These are phyloP conservation scores for Phialophora macrospora DNA, from an alignment of 2,329 filamentous ascomycete species.

Conservation along the genomic window DNA sequence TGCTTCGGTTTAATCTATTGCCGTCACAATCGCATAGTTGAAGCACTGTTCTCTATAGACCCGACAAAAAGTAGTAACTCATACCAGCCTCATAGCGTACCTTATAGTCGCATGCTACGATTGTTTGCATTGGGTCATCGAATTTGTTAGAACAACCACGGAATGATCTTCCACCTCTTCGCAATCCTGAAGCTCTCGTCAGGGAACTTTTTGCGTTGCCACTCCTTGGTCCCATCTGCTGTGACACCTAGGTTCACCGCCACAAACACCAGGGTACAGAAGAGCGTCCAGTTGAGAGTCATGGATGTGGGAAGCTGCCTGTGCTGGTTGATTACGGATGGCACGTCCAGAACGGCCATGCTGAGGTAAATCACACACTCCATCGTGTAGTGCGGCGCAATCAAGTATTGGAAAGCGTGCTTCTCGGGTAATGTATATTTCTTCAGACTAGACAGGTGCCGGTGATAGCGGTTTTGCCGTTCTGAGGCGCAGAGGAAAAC, in stretches of 20 bases:
- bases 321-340: constrained; percentile 55
- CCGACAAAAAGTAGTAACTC: not conserved
- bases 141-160: constrained; percentile 1
- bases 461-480: constrained; percentile 76
- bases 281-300: constrained; percentile 72
- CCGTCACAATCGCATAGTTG: not conserved
- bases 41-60: not conserved
- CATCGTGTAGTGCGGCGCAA: constrained; percentile 90
- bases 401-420: constrained; percentile 70
- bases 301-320: not conserved
- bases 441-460: constrained; percentile 69
- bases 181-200: constrained; percentile 23
- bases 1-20: not conserved
- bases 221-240: constrained; percentile 74
- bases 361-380: constrained; percentile 84
- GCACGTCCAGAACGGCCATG: constrained; percentile 75
- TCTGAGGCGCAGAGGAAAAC: constrained; percentile 72
- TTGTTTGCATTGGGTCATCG: not conserved
- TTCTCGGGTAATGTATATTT: constrained; percentile 83
- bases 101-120: not conserved
- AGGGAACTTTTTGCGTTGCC: constrained; percentile 75
- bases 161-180: constrained; percentile 30
- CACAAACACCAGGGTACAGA: constrained; percentile 74
- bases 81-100: not conserved
- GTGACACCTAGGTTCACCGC: constrained; percentile 79